These are phyloP conservation scores for Tricholoma sp. DNA, from an alignment of 768 basidiomycete species.

Conservation along the genomic window DNA sequence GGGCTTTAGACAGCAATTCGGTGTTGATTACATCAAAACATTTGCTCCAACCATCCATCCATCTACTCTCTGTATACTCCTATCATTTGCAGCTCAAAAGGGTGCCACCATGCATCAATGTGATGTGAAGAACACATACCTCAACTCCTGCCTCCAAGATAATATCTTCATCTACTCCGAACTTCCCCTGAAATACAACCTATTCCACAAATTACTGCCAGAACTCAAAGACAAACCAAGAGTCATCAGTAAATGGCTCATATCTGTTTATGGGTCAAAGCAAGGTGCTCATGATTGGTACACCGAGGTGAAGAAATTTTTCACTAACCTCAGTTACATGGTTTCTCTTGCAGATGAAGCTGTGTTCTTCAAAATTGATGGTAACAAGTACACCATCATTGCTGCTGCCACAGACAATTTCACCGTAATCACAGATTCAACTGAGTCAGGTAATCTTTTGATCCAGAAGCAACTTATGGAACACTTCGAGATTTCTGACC, in stretches of 20 bases:
- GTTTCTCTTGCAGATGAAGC: slow-evolving; percentile 14
- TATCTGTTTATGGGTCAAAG: too few species aligned
- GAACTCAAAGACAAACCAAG: not conserved
- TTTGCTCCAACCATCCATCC: too few species aligned
- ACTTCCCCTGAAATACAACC: not conserved
- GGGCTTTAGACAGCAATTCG: too few species aligned
- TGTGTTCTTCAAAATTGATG: slow-evolving; percentile 16
- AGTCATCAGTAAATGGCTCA: not conserved
- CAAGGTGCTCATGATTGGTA: slow-evolving; percentile 3
- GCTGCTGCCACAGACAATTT: not conserved
- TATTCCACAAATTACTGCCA: not conserved
- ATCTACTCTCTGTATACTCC: too few species aligned
- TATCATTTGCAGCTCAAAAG: too few species aligned
- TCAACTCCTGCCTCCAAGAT: too few species aligned
- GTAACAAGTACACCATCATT: slow-evolving; percentile 5
- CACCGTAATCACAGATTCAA: not conserved
- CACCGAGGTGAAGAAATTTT: slow-evolving; percentile 1
- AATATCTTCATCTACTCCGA: not conserved
- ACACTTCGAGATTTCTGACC: too few species aligned
- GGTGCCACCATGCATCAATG: too few species aligned
- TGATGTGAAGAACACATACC: too few species aligned
- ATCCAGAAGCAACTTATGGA: too few species aligned
- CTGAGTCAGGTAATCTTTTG: too few species aligned
- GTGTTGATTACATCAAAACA: too few species aligned
- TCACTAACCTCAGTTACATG: not conserved